These are phyloP conservation scores for Chalara sp. DNA, from an alignment of 2,329 filamentous ascomycete species.

Conservation along the genomic window DNA sequence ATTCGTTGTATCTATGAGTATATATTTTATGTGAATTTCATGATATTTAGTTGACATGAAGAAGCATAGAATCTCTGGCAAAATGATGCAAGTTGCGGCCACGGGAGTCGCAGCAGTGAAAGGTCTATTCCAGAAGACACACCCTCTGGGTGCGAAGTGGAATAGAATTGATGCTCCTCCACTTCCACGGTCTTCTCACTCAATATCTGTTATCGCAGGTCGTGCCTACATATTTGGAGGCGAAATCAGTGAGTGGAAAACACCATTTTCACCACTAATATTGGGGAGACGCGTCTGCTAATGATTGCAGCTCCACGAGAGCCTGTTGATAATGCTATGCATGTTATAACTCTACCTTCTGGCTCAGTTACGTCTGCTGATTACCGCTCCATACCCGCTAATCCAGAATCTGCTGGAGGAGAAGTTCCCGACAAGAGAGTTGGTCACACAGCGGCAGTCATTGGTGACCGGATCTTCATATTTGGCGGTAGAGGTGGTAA, in stretches of 20 bases:
- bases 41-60: too few relatives aligned
- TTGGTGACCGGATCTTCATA: slow-evolving; percentile 67
- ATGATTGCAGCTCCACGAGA: slow-evolving; percentile 42
- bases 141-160: slow-evolving; percentile 49
- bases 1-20: too few relatives aligned
- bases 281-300: neutral
- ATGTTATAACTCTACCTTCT: slow-evolving; percentile 55
- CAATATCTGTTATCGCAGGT: slow-evolving; percentile 51
- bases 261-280: too few relatives aligned
- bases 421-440: slow-evolving; percentile 61
- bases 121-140: slow-evolving; percentile 20
- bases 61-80: too few relatives aligned
- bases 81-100: slow-evolving; percentile 23
- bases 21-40: too few relatives aligned
- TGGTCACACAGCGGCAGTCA: slow-evolving; percentile 63
- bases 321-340: slow-evolving; percentile 67
- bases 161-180: slow-evolving; percentile 45
- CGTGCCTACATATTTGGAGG: slow-evolving; percentile 72
- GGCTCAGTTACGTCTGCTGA: slow-evolving; percentile 48
- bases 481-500: slow-evolving; percentile 72
- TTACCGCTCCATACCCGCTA: slow-evolving; percentile 49
- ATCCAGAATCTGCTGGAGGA: slow-evolving; percentile 30
- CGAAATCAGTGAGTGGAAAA: slow-evolving; percentile 44
- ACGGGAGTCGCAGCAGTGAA: slow-evolving; percentile 15
- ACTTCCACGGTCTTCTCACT: slow-evolving; percentile 69